Evolutionary conservation across 805 yeast genomes (phyloP), one percentile per base, ranked within the genome.

Genomic region (Sporopachydermia quercuum): DNA sequence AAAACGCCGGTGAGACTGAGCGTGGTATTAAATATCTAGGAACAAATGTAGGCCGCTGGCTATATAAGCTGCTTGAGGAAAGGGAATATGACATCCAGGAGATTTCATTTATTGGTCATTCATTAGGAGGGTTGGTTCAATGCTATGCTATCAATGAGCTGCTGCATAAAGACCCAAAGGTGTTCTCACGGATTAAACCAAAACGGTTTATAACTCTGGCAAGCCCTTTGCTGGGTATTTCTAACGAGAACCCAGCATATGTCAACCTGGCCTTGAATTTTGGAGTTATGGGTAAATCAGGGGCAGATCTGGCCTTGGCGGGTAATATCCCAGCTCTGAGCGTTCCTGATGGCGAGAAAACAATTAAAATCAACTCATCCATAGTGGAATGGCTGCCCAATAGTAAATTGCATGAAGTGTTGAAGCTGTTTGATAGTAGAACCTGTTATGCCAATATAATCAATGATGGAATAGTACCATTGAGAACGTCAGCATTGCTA

Each of bases 391-490:
- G 83, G 17, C 61, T 89, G 3, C 93, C 96, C 0, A 65, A 79
- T 1, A 77, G 81, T 4, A 82, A 87, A 2, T 78, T 89, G 0
- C 76, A 78, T 44, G 59, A 58, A 27, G 65, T 80, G 0, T 65
- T 89, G 43, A 70, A 71, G 42, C 57, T 59, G 42, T 89, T 91
- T 58, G 54, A 65, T 35, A 62, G 79, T 43, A 65, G 96, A 45
- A 85, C 96, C 0, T 62, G 81, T 0, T 91, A 91, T 56, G 96
- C 97, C 0, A 91, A 91, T 58, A 78, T 82, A 0, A 66, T 83
- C 15, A 78, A 91, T 56, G 98, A 91, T 60, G 98, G 98, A 2
- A 86, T 91, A 40, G 98, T 91, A 2, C 97, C 98, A 0, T 62
- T 91, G 48, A 63, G 97, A 39, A 91, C 98, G 0, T 76, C 95